Conservation (phyloP, 2,329 filamentous ascomycete species). For the Domatiomyces catenatus region DNA sequence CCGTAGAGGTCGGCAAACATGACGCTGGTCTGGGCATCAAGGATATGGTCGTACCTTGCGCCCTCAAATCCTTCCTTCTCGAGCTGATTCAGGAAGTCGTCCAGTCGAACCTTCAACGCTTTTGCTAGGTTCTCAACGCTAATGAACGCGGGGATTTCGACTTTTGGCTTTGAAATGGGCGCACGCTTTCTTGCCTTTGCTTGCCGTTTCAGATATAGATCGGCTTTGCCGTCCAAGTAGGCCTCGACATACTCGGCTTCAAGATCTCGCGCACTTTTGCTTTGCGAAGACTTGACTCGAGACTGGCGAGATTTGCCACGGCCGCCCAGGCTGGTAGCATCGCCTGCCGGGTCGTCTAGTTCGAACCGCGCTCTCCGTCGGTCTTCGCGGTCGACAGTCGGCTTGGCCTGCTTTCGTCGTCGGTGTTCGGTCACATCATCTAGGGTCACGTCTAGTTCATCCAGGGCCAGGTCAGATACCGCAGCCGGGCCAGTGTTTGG, state of each 20-base stretch:
- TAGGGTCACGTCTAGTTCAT: not conserved
- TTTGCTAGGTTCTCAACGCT: slow-evolving; percentile 69
- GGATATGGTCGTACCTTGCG: slow-evolving; percentile 63
- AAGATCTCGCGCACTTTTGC: not conserved
- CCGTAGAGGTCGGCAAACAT: slow-evolving; percentile 87
- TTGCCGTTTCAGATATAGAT: not conserved
- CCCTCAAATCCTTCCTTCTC: slow-evolving; percentile 81
- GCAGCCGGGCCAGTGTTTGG: not conserved
- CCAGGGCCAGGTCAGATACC: not conserved
- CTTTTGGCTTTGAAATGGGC: slow-evolving; percentile 38
- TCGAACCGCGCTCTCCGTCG: not conserved
- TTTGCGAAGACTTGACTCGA: not conserved
- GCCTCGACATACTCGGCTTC: not conserved
- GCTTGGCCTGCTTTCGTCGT: not conserved
- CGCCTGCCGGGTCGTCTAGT: not conserved
- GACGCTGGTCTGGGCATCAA: slow-evolving; percentile 80
- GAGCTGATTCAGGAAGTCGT: slow-evolving; percentile 60
- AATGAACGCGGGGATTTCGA: slow-evolving; percentile 81
- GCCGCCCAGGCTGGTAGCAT: not conserved
- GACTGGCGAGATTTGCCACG: not conserved
- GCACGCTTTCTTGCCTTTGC: slow-evolving; percentile 25
- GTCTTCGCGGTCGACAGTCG: not conserved
- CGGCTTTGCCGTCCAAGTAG: not conserved
- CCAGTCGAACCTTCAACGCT: slow-evolving; percentile 53
- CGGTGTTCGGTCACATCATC: not conserved